Evolutionary conservation across 371 early-diverging fungal species (phyloP), one percentile per base, ranked within the genome.

Genomic region (Saksenaea oblongispora): DNA sequence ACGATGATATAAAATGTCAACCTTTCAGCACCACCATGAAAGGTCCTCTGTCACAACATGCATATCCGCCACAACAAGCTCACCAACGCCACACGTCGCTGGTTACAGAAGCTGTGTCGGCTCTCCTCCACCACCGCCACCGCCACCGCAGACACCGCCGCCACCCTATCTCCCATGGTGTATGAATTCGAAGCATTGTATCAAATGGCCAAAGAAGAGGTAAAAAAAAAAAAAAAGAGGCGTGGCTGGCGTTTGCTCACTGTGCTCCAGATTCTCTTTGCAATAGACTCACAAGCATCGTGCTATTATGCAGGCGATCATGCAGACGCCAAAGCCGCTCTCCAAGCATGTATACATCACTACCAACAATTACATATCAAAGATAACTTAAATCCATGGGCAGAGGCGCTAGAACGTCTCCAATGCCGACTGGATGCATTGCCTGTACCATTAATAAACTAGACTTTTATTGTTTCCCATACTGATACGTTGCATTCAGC

Each of bases 401-500:
- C 67, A 34, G 34, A 58, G n/a, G 71, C 63, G 18, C 55, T 71
- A 9, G n/a, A 56, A 51, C 67, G 61, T 60, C 67, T 71, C n/a
- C 61, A 58, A 15, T 41, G 44, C 28, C 61, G 51, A 8, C 34
- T 71, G 2, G 42, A 61, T 22, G 31, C 53, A 18, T 37, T 71
- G 41, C 71, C 71, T 24, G 47, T 8, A 13, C 31, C 36, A 51
- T 4, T 18, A 58, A 63, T 1, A 11, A 35, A 35, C 36, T 8
- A 44, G n/a, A 42, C 34, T 34, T 31, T 41, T 54, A 37, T 36
- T 66, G 17, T 27, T 66, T 56, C 31, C 53, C 42, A 34, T 61
- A 62, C 17, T 28, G 47, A 61, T 82, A 79, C 15, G 83, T 78
- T 18, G 69, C 76, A 41, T 77, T 65, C 27, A 82, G 61, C 9